These are phyloP conservation scores for Pistacia atlantica DNA, from an alignment of 345 rosid genomes.

Conservation along the genomic window DNA sequence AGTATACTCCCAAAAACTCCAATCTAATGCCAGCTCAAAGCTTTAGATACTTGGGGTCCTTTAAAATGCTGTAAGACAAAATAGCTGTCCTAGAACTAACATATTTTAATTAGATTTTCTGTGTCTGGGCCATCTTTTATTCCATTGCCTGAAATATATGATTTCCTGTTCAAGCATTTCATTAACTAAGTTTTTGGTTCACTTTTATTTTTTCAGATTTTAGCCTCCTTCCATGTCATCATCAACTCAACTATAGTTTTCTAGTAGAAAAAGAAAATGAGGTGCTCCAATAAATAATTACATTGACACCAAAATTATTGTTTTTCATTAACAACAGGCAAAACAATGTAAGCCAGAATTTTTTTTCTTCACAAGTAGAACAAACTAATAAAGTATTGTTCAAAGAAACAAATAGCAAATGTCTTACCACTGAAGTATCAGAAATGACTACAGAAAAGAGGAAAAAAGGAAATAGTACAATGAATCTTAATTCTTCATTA, in stretches of 20 bases:
- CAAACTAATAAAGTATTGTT: too few relatives aligned
- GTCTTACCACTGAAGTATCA: background rate
- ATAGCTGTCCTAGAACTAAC: background rate
- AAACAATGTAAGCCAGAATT: conserved; percentile 4
- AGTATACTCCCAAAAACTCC: background rate
- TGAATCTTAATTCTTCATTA: conserved; percentile 2
- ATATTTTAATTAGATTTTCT: background rate
- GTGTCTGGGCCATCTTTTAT: background rate
- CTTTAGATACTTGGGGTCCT: background rate
- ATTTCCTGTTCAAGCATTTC: background rate
- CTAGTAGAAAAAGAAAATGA: background rate
- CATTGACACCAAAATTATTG: background rate
- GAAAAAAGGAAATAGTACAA: background rate
- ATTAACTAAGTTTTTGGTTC: background rate
- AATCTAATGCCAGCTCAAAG: background rate
- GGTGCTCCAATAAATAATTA: background rate
- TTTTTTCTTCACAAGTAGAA: too few relatives aligned
- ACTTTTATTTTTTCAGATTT: background rate
- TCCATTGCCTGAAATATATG: background rate
- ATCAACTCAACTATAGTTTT: background rate
- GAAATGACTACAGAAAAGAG: background rate
- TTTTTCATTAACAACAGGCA: background rate
- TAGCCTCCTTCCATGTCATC: background rate
- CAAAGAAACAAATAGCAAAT: too few relatives aligned
- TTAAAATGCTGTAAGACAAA: background rate